phyloP scores from a whole-genome alignment of 73 alveolate species.

The Tetrahymena thermophila region DNA sequence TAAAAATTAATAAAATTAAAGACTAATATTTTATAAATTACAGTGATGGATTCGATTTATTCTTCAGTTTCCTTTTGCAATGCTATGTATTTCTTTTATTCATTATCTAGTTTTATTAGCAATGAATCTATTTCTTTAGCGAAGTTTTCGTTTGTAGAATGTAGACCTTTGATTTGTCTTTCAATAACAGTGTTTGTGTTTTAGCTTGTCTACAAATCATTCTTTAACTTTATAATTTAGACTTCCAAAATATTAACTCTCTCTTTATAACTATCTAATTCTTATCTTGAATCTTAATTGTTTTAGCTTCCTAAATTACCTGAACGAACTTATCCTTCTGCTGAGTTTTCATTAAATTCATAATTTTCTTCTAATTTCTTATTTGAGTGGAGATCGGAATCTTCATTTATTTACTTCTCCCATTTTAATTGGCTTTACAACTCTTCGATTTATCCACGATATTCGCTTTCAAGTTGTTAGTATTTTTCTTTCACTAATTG shows the following conservation, averaged over 20 bases:
- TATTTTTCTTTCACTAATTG: not conserved
- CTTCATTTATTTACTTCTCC: not conserved
- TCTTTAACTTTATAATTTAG: not conserved
- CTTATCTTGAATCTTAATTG: not conserved
- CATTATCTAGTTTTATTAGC: not conserved
- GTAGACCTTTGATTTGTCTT: not conserved
- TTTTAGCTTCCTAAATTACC: not conserved
- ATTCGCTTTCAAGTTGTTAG: not conserved
- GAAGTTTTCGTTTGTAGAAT: not conserved
- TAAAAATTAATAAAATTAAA: not conserved
- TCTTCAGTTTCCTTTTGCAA: not conserved
- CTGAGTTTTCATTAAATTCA: not conserved
- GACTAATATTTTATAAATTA: not conserved
- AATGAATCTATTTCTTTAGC: not conserved
- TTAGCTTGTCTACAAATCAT: not conserved
- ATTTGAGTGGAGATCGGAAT: not conserved
- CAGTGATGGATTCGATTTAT: not conserved
- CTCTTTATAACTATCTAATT: not conserved
- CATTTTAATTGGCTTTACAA: not conserved
- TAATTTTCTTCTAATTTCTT: not conserved
- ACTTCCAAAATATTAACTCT: not conserved
- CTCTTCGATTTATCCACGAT: not conserved
- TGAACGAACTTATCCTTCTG: not conserved
- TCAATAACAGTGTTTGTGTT: not conserved
- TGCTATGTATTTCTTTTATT: not conserved